Conservation (phyloP, 805 yeast genomes). For the Candida incommunis region DNA sequence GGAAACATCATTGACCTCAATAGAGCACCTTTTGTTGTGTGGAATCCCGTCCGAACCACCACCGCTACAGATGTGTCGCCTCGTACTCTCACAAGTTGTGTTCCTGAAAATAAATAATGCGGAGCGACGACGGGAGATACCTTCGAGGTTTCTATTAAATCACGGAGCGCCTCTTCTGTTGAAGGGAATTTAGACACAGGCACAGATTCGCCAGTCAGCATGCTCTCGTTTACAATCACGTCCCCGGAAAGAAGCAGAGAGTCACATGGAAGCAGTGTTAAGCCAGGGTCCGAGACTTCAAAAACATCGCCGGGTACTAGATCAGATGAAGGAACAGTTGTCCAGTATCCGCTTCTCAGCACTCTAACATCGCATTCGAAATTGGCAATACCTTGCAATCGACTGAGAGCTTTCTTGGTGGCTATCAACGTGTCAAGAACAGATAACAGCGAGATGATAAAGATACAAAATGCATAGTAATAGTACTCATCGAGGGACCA, state of each 20-base stretch:
- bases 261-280: constrained; percentile 73
- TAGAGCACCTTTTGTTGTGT: constrained; percentile 89
- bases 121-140: constrained; percentile 54
- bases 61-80: constrained; percentile 75
- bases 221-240: constrained; percentile 92
- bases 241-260: constrained; percentile 80
- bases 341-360: constrained; percentile 89
- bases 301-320: constrained; percentile 93
- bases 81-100: constrained; percentile 73
- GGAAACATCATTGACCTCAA: constrained; percentile 95
- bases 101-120: constrained; percentile 76
- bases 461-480: constrained; percentile 88
- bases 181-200: constrained; percentile 81
- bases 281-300: constrained; percentile 78
- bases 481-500: constrained; percentile 91
- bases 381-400: constrained; percentile 60
- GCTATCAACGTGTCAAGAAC: constrained; percentile 74
- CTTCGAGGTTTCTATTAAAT: constrained; percentile 31
- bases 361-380: constrained; percentile 76
- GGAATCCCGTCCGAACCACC: constrained; percentile 81
- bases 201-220: constrained; percentile 96
- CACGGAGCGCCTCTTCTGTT: constrained; percentile 38
- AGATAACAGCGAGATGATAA: constrained; percentile 70
- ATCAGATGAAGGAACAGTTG: constrained; percentile 56
- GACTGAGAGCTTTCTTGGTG: constrained; percentile 57